phyloP scores from a whole-genome alignment of 1,139 yeast species.

The Debaryomycetaceae sp. region DNA sequence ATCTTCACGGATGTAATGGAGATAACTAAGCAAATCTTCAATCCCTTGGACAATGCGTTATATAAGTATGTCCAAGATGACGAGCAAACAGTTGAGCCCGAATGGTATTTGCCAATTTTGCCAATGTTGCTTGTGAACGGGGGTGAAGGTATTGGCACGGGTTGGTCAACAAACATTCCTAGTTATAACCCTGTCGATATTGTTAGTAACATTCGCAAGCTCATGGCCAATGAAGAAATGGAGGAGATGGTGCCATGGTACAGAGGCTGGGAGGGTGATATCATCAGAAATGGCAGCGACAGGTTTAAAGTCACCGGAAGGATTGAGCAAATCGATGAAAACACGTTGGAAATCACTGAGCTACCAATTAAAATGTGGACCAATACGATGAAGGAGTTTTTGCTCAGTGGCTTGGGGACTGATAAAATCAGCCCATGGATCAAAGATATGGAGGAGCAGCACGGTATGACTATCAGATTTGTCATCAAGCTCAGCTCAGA shows the following conservation, averaged over 20 bases:
- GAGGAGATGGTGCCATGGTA: conserved; percentile 89
- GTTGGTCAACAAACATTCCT: conserved; percentile 96
- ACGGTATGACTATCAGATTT: conserved; percentile 75
- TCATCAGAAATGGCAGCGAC: conserved; percentile 61
- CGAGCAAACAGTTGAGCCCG: conserved; percentile 92
- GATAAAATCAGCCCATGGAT: conserved; percentile 81
- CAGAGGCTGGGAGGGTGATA: conserved; percentile 89
- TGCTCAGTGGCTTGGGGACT: conserved; percentile 71
- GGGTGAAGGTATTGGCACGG: conserved; percentile 98
- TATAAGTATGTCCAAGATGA: conserved; percentile 85
- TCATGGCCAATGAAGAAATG: conserved; percentile 72
- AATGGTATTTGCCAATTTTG: conserved; percentile 87
- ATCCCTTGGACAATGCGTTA: conserved; percentile 75
- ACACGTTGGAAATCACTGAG: conserved; percentile 84
- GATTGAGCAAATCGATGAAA: conserved; percentile 76
- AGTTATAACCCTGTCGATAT: conserved; percentile 84
- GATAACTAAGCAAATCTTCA: conserved; percentile 72
- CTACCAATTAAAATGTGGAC: conserved; percentile 95
- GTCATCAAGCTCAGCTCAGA: conserved; percentile 68
- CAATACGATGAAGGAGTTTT: conserved; percentile 77
- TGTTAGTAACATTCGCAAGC: conserved; percentile 62
- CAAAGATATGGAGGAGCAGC: conserved; percentile 93
- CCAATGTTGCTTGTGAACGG: conserved; percentile 96
- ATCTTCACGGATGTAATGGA: conserved; percentile 82
- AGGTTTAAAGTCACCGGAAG: conserved; percentile 74